These are phyloP conservation scores for Globisporangium canariense DNA, from an alignment of 352 stramenopile genomes.

Conservation along the genomic window DNA sequence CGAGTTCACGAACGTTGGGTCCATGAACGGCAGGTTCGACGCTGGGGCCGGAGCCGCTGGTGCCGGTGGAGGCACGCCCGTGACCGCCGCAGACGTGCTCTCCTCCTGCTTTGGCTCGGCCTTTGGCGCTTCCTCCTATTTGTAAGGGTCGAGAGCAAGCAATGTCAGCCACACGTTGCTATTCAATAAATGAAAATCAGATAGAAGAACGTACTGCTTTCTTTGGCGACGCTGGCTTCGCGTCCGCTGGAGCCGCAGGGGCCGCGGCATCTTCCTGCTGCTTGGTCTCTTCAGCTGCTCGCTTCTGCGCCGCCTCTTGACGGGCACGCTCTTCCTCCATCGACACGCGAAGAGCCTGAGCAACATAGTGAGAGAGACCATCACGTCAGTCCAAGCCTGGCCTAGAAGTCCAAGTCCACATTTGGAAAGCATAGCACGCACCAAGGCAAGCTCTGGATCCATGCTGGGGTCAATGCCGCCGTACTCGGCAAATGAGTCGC, in stretches of 20 bases:
- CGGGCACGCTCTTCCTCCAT: slow-evolving; percentile 98
- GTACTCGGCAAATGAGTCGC: slow-evolving; percentile 90
- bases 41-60: slow-evolving; percentile 37
- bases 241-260: slow-evolving; percentile 25
- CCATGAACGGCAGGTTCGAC: slow-evolving; percentile 86
- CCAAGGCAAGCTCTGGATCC: slow-evolving; percentile 98
- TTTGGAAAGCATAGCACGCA: slow-evolving; percentile 23
- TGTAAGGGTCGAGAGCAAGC: neutral
- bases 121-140: slow-evolving; percentile 19
- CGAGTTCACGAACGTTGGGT: slow-evolving; percentile 88
- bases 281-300: slow-evolving; percentile 69
- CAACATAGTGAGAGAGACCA: neutral
- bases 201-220: neutral
- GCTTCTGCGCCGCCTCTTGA: slow-evolving; percentile 92
- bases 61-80: slow-evolving; percentile 46
- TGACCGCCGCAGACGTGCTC: slow-evolving; percentile 14
- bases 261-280: slow-evolving; percentile 30
- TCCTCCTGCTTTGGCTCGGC: slow-evolving; percentile 22
- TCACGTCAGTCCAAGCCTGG: neutral
- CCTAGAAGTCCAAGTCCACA: neutral
- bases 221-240: slow-evolving; percentile 21
- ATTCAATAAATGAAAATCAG: neutral
- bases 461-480: slow-evolving; percentile 97
- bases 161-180: neutral
- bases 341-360: slow-evolving; percentile 91